phyloP scores from a whole-genome alignment of 2,329 filamentous ascomycete genomes.

The Neopestalotiopsis clavispora region DNA sequence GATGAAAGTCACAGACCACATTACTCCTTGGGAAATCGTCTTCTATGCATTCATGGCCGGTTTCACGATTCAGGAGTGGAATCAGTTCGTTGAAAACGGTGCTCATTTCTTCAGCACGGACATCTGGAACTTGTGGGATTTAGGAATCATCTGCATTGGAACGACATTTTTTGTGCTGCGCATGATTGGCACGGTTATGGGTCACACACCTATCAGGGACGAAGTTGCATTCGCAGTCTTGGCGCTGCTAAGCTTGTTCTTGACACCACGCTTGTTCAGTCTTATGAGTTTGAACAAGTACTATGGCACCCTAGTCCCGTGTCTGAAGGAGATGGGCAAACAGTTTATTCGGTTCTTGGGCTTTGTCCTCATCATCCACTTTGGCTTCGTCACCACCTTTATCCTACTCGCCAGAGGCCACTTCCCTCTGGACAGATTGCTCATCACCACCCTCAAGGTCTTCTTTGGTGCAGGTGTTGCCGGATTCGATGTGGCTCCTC shows the following conservation, averaged over 20 bases:
- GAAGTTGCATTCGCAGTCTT: not conserved
- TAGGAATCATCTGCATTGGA: conserved; percentile 5
- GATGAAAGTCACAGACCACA: not conserved
- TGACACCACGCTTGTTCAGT: not conserved
- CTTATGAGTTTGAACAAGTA: conserved; percentile 7
- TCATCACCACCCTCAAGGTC: conserved; percentile 5
- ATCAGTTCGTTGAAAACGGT: not conserved
- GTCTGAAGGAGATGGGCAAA: conserved; percentile 6
- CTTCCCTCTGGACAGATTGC: not conserved
- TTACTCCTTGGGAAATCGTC: conserved; percentile 2
- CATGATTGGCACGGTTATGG: conserved; percentile 1
- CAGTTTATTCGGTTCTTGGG: conserved; percentile 9
- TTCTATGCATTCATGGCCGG: conserved; percentile 4
- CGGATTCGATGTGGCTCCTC: conserved; percentile 5
- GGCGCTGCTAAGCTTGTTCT: not conserved
- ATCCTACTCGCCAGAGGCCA: not conserved
- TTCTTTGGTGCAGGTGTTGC: conserved; percentile 10
- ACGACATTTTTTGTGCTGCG: conserved; percentile 8
- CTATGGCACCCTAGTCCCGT: conserved; percentile 1
- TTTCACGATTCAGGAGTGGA: not conserved
- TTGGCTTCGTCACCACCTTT: conserved; percentile 11
- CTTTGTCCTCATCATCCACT: not conserved
- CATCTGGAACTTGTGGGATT: conserved; percentile 8
- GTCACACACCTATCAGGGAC: not conserved
- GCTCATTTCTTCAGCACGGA: conserved; percentile 9